Evolutionary conservation across 345 rosid genomes (phyloP), one percentile per base, ranked within the genome.

Genomic region (Melaleuca quinquenervia): DNA sequence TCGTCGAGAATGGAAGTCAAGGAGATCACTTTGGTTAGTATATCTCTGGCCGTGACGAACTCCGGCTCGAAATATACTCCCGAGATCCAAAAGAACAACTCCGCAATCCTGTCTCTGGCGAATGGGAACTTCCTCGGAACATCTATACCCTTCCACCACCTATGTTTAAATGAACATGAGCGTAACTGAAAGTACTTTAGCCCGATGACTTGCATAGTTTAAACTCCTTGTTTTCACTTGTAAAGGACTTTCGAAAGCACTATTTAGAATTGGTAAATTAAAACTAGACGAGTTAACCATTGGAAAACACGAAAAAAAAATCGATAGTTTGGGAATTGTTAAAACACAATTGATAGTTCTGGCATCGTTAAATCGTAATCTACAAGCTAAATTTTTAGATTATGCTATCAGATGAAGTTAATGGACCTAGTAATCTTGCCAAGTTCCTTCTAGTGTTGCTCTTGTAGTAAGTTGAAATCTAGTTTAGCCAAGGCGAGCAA

Each of bases 101-200:
- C 88, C 26, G 85, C 88, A 18, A 86, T 15, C 50, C 82, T 84
- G 9, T 88, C 88, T 83, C 88, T 70, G 10, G 87, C 90, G 64
- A 52, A 90, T 3, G 84, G 74, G 20, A 90, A 74, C 49, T 82
- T 88, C 7, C 55, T 52, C 44, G 29, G 26, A 14, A 89, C 44
- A 53, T 85, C 84, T 24, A 85, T 27, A 7, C 74, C 86, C 62
- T 88, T 86, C 89, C 89, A 84, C 89, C 90, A 88, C 53, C 90
- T 87, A 51, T 51, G 52, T 32, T 76, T 26, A 48, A 82, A 26
- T 3, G 6, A 10, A 11, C 5, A 7, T 32, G 0, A 64, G 45
- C 6, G 11, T 64, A 32, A 32, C 24, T 16, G 0, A 64, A 16
- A 64, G 45, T 64, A 32, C 24, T 64, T 32, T 64, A 64, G 12